Evolutionary conservation across 345 rosid genomes (phyloP).

Genomic region (Tarenaya hassleriana): DNA sequence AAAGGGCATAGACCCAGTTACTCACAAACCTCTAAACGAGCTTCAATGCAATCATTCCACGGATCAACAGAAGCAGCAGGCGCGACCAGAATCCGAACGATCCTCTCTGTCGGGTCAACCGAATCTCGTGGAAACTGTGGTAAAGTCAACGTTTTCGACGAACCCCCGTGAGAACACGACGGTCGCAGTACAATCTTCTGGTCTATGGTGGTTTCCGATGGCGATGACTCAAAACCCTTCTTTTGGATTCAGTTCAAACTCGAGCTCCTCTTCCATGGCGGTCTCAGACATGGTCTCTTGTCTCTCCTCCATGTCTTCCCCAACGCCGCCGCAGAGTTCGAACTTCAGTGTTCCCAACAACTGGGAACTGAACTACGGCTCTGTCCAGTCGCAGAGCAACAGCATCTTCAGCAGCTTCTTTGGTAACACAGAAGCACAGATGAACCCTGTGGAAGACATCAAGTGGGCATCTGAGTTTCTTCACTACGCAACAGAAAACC

Average conservation of each 20-base stretch:
- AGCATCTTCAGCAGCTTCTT: slow-evolving; percentile 28
- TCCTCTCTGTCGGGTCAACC: slow-evolving; percentile 15
- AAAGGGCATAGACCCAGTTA: slow-evolving; percentile 33
- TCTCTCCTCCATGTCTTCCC: slow-evolving; percentile 32
- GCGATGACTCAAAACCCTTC: slow-evolving; percentile 29
- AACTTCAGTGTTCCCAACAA: slow-evolving; percentile 53
- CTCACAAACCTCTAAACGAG: slow-evolving; percentile 36
- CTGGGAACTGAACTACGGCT: slow-evolving; percentile 29
- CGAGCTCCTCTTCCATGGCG: slow-evolving; percentile 25
- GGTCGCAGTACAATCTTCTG: slow-evolving; percentile 26
- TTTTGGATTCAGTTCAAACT: slow-evolving; percentile 34
- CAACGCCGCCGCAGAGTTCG: slow-evolving; percentile 39
- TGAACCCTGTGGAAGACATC: slow-evolving; percentile 12
- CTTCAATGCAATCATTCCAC: slow-evolving; percentile 38
- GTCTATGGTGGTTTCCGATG: slow-evolving; percentile 19
- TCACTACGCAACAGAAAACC: slow-evolving; percentile 23
- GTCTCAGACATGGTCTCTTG: slow-evolving; percentile 32
- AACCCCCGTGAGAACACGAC: slow-evolving; percentile 27
- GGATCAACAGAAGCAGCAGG: slow-evolving; percentile 32
- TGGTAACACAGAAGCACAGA: slow-evolving; percentile 28
- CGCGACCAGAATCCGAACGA: slow-evolving; percentile 11
- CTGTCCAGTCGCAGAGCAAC: slow-evolving; percentile 24
- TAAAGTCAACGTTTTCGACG: slow-evolving; percentile 32
- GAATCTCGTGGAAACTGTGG: no score
- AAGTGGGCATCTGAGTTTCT: slow-evolving; percentile 28